phyloP scores from a whole-genome alignment of 192 early-diverging fungal genomes.

The Backusella macrospora region DNA sequence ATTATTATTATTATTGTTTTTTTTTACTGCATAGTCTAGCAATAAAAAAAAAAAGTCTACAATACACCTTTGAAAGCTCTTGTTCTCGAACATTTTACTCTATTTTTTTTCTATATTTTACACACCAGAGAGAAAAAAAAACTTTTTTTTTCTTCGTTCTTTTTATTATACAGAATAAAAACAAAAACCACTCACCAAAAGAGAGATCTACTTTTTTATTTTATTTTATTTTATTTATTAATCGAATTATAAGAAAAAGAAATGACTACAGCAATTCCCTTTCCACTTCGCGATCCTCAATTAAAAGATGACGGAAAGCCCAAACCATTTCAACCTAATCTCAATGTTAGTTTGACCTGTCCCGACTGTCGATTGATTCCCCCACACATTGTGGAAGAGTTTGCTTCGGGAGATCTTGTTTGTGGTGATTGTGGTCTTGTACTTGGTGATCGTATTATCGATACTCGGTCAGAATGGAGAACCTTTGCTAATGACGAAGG shows the following conservation, averaged over 20 bases:
- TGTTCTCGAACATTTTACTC: too few species aligned
- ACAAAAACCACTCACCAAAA: too few species aligned
- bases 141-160: too few species aligned
- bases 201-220: too few species aligned
- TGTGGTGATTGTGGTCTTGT: constrained; percentile 92
- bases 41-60: too few species aligned
- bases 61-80: too few species aligned
- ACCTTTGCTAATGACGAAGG: constrained; percentile 92
- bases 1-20: neutral
- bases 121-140: too few species aligned
- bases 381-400: constrained; percentile 91
- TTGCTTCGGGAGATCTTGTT: constrained; percentile 84
- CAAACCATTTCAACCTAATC: constrained; percentile 42
- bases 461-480: constrained; percentile 96
- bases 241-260: neutral
- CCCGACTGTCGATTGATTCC: constrained; percentile 75
- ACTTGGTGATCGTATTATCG: constrained; percentile 87
- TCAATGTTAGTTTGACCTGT: constrained; percentile 67
- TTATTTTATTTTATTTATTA: too few species aligned
- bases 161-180: too few species aligned
- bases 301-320: constrained; percentile 2
- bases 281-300: constrained; percentile 24
- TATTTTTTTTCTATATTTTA: too few species aligned
- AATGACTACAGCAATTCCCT: constrained; percentile 21
- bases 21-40: too few species aligned